Conservation (phyloP, 371 early-diverging fungal species). For the Basidiobolus heterosporus region DNA sequence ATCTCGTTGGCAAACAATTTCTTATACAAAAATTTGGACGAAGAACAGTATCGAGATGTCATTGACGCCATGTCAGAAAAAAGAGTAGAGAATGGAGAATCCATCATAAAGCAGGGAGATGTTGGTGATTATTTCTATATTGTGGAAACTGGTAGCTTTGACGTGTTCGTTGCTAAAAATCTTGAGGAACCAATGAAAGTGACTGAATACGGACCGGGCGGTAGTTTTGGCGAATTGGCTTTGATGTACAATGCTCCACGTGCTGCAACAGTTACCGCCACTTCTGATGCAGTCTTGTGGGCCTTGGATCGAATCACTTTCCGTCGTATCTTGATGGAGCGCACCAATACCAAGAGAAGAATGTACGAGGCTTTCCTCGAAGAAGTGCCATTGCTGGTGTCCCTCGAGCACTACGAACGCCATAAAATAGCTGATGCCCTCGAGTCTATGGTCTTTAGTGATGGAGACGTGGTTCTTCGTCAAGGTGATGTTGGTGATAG, state of each 20-base stretch:
- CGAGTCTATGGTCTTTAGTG: slow-evolving; percentile 64
- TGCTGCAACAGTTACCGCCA: slow-evolving; percentile 87
- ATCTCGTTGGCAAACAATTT: slow-evolving; percentile 73
- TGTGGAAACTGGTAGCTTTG: slow-evolving; percentile 88
- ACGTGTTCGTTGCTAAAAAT: slow-evolving; percentile 64
- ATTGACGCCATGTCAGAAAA: slow-evolving; percentile 94
- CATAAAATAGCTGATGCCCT: slow-evolving; percentile 91
- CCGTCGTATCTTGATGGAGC: slow-evolving; percentile 83
- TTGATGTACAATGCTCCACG: slow-evolving; percentile 94
- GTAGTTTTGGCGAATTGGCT: slow-evolving; percentile 93
- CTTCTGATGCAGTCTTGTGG: slow-evolving; percentile 76
- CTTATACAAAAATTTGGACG: slow-evolving; percentile 82
- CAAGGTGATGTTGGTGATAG: slow-evolving; percentile 76
- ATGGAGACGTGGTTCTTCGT: slow-evolving; percentile 61
- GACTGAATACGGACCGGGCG: slow-evolving; percentile 59
- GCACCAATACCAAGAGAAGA: slow-evolving; percentile 75
- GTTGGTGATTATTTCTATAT: slow-evolving; percentile 96
- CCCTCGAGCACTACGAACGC: slow-evolving; percentile 77
- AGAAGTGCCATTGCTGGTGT: slow-evolving; percentile 66
- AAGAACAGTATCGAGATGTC: slow-evolving; percentile 87
- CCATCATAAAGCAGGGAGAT: slow-evolving; percentile 88
- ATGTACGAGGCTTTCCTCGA: slow-evolving; percentile 88
- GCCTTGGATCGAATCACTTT: slow-evolving; percentile 90
- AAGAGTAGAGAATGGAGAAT: slow-evolving; percentile 44
- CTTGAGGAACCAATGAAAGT: slow-evolving; percentile 44